Conservation (phyloP, 148 eudicot genomes). For the Vaccinium corymbosum region DNA sequence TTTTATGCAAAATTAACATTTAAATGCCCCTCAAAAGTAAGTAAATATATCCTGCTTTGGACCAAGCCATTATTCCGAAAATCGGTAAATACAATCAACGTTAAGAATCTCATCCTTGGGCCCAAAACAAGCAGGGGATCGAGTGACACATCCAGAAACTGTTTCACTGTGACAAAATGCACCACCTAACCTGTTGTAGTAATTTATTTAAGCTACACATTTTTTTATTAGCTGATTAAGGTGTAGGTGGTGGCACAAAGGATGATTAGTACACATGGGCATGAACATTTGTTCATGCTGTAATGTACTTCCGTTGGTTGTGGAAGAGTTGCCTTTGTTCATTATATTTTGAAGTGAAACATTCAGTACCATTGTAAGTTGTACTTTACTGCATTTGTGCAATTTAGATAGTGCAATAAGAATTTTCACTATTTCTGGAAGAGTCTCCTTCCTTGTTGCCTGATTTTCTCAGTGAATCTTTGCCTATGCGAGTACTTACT, state of each 20-base stretch:
- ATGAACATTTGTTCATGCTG: neutral
- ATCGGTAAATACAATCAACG: neutral
- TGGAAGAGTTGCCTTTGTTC: conserved; percentile 1
- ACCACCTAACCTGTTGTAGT: neutral
- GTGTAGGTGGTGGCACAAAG: neutral
- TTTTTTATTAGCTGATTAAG: neutral
- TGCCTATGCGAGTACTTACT: neutral
- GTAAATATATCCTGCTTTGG: no score
- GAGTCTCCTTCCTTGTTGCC: conserved; percentile 10
- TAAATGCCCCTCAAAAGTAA: neutral
- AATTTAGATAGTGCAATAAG: neutral
- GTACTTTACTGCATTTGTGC: neutral
- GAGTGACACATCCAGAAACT: neutral
- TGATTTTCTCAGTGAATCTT: neutral
- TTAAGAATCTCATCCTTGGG: neutral
- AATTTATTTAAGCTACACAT: neutral
- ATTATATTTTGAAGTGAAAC: neutral
- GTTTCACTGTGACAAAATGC: neutral
- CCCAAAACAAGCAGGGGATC: neutral
- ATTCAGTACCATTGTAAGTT: neutral
- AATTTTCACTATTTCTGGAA: conserved; percentile 10
- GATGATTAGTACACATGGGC: neutral
- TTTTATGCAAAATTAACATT: neutral
- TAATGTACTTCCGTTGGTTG: neutral
- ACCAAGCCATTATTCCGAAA: neutral